Conservation (phyloP, 176 grass and related monocot genomes). For the Oryza glumipatula region DNA sequence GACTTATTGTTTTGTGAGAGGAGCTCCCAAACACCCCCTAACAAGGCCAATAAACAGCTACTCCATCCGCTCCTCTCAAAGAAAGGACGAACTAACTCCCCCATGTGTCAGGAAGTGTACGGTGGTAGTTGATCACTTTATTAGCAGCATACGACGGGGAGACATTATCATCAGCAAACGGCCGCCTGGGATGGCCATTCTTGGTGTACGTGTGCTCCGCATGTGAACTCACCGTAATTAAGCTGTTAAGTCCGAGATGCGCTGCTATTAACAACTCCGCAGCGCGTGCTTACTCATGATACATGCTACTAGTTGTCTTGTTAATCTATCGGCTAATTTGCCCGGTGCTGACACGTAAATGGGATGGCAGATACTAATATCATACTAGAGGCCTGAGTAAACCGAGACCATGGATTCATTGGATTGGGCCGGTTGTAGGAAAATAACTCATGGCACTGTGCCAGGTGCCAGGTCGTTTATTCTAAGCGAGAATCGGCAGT, state of each 20-base stretch:
- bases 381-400: background rate
- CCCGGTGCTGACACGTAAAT: too few species aligned
- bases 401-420: background rate
- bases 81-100: too few species aligned
- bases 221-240: background rate
- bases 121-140: background rate
- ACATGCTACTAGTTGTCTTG: background rate
- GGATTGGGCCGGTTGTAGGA: background rate
- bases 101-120: background rate
- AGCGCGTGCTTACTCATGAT: background rate
- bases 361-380: background rate
- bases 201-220: constrained; percentile 30
- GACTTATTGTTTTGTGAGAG: too few species aligned
- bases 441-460: background rate
- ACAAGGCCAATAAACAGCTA: too few species aligned
- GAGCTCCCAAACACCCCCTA: too few species aligned
- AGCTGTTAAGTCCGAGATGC: background rate
- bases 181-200: background rate
- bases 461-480: background rate
- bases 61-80: too few species aligned
- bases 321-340: background rate
- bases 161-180: background rate
- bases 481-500: background rate
- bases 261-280: background rate
- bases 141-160: constrained; percentile 7